Evolutionary conservation across 2,329 filamentous ascomycete genomes (phyloP), one percentile per base, ranked within the genome.

Genomic region (Mollisiaceae sp.): DNA sequence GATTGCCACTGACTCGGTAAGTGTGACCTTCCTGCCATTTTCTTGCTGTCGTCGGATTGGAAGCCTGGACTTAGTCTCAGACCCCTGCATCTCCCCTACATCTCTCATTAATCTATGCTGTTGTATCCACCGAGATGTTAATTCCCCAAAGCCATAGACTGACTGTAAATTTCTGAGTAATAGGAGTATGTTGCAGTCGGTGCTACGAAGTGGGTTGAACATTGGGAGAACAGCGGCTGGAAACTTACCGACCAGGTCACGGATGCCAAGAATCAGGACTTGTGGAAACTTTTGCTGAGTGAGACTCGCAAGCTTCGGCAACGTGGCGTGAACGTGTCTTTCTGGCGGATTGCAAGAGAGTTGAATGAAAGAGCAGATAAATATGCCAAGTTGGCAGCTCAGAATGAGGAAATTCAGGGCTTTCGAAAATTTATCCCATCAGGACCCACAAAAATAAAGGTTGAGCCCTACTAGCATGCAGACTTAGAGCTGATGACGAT

Each of bases 1-100:
- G 43, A 79, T 88, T 64, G 85, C 84, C 1, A 85, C 83, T 0
- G 83, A 87, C 70, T 85, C 83, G n/a, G n/a, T n/a, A n/a, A n/a
- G n/a, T n/a, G n/a, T n/a, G n/a, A n/a, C n/a, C n/a, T n/a, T n/a
- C n/a, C n/a, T n/a, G n/a, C n/a, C n/a, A n/a, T n/a, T n/a, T n/a
- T n/a, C n/a, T n/a, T n/a, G n/a, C n/a, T n/a, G n/a, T n/a, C n/a
- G n/a, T n/a, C n/a, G n/a, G n/a, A n/a, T n/a, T n/a, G n/a, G n/a
- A n/a, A n/a, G n/a, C n/a, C n/a, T n/a, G n/a, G n/a, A n/a, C n/a
- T n/a, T n/a, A n/a, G n/a, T n/a, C n/a, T n/a, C n/a, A n/a, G n/a
- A n/a, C n/a, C n/a, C n/a, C n/a, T n/a, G n/a, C n/a, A n/a, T n/a
- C n/a, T n/a, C n/a, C n/a, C n/a, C n/a, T n/a, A n/a, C n/a, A n/a